phyloP scores from a whole-genome alignment of 352 stramenopile species.

The Saprolegnia parasitica region DNA sequence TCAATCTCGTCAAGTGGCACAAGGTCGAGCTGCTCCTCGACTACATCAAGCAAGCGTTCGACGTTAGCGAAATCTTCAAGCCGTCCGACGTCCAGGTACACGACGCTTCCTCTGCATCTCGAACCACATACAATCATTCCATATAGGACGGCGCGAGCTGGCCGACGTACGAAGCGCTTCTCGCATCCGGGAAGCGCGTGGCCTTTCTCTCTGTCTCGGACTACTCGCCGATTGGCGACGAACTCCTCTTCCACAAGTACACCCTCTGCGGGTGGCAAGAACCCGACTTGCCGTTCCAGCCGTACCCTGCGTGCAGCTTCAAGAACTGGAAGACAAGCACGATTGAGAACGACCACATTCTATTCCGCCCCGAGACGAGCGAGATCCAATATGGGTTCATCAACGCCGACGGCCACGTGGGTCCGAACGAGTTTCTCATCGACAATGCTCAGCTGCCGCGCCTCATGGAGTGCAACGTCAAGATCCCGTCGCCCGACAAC shows the following conservation, averaged over 20 bases:
- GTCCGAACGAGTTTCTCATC: constrained; percentile 59
- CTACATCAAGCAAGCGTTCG: constrained; percentile 61
- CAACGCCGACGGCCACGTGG: constrained; percentile 69
- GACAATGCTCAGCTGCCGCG: constrained; percentile 59
- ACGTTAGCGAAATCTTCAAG: constrained; percentile 53
- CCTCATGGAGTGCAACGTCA: constrained; percentile 64
- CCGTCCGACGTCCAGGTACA: constrained; percentile 55
- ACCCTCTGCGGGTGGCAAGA: constrained; percentile 76
- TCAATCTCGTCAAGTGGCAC: constrained; percentile 68
- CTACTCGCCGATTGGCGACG: constrained; percentile 54
- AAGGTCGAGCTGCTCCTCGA: constrained; percentile 63
- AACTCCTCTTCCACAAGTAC: constrained; percentile 73
- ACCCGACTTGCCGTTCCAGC: constrained; percentile 49
- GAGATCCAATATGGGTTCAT: constrained; percentile 82
- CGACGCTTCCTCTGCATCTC: constrained; percentile 39
- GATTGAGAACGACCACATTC: constrained; percentile 44
- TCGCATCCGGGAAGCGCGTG: constrained; percentile 56
- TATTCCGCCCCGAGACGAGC: constrained; percentile 78
- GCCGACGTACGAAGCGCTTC: constrained; percentile 60
- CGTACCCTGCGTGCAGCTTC: constrained; percentile 61
- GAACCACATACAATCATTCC: no score
- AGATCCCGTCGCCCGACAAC: constrained; percentile 77
- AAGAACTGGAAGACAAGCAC: constrained; percentile 39
- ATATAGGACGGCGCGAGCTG: constrained; percentile 45
- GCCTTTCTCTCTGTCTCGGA: constrained; percentile 76